phyloP scores from a whole-genome alignment of 1,284 basidiomycete species.

The Microbotryum silenes-acaulis region DNA sequence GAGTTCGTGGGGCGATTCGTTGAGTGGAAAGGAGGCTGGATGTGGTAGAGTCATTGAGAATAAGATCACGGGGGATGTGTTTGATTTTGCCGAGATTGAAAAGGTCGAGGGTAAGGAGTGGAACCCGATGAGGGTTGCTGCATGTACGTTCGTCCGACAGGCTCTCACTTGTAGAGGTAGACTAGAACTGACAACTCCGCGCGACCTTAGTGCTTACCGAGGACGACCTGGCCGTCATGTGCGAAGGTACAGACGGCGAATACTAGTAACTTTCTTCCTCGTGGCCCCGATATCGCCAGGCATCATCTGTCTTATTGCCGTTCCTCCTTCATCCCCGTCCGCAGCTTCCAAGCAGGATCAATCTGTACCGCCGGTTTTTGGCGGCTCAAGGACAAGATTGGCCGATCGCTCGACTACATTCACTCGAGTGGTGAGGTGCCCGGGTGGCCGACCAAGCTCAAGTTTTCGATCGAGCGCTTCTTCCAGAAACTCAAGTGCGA shows the following conservation, averaged over 20 bases:
- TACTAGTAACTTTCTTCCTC: conserved; percentile 67
- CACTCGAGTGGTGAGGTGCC: conserved; percentile 61
- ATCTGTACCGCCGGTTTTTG: conserved; percentile 65
- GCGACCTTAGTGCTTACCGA: conserved; percentile 42
- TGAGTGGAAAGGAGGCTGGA: conserved; percentile 13
- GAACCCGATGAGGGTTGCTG: conserved; percentile 55
- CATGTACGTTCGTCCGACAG: conserved; percentile 45
- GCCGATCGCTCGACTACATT: conserved; percentile 61
- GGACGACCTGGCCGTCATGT: conserved; percentile 68
- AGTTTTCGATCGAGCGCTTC: conserved; percentile 57
- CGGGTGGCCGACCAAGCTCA: conserved; percentile 58
- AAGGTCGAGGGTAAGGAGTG: conserved; percentile 41
- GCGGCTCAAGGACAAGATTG: conserved; percentile 68
- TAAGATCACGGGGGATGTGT: conserved; percentile 48
- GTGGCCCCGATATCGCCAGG: conserved; percentile 38
- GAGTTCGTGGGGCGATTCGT: conserved; percentile 38
- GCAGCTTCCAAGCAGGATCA: conserved; percentile 62
- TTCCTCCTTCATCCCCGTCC: conserved; percentile 24
- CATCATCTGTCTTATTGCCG: conserved; percentile 49
- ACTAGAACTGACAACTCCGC: not conserved
- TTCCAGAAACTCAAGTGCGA: conserved; percentile 57
- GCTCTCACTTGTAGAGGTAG: conserved; percentile 1
- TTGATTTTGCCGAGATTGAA: conserved; percentile 44
- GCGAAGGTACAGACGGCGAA: conserved; percentile 60
- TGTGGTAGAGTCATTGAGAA: conserved; percentile 46